Conservation (phyloP, 2,329 filamentous ascomycete genomes). For the Colletotrichum incanum region DNA sequence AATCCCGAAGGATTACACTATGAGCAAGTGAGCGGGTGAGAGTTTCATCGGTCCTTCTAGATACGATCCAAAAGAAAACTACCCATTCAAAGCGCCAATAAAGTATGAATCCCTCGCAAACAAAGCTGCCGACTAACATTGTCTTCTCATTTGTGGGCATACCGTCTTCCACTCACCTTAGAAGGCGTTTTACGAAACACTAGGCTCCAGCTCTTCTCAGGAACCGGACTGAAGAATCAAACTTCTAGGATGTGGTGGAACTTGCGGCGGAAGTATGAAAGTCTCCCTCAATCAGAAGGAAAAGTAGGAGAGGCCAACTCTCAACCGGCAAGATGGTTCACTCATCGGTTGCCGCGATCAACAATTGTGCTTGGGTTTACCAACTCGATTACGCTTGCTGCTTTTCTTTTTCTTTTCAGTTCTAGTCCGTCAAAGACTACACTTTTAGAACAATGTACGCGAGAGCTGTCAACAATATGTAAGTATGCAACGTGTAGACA, state of each 20-base stretch:
- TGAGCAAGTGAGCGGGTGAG: not conserved
- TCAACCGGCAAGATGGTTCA: not conserved
- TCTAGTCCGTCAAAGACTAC: rapidly evolving
- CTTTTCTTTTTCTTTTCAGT: not conserved
- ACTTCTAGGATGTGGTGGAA: constrained; percentile 22
- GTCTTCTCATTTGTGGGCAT: not conserved
- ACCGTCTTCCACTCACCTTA: too few relatives aligned
- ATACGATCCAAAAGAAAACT: not conserved
- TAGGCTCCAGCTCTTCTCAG: not conserved
- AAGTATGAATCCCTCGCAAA: not conserved
- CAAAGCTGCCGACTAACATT: too few relatives aligned
- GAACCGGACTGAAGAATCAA: not conserved
- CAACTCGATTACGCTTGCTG: constrained; percentile 6
- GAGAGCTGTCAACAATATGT: constrained; percentile 25
- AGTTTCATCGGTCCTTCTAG: not conserved
- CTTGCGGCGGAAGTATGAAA: not conserved
- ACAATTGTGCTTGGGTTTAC: constrained; percentile 8
- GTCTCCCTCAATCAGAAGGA: constrained; percentile 16
- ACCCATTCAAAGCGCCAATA: not conserved
- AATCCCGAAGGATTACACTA: constrained; percentile 23
- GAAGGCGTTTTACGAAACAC: too few relatives aligned
- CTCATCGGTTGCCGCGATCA: constrained; percentile 1
- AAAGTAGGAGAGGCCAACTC: not conserved
- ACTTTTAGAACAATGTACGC: not conserved
- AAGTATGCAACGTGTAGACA: not conserved